phyloP scores from a whole-genome alignment of 2,329 filamentous ascomycete species.

The Ceratocystis destructans region DNA sequence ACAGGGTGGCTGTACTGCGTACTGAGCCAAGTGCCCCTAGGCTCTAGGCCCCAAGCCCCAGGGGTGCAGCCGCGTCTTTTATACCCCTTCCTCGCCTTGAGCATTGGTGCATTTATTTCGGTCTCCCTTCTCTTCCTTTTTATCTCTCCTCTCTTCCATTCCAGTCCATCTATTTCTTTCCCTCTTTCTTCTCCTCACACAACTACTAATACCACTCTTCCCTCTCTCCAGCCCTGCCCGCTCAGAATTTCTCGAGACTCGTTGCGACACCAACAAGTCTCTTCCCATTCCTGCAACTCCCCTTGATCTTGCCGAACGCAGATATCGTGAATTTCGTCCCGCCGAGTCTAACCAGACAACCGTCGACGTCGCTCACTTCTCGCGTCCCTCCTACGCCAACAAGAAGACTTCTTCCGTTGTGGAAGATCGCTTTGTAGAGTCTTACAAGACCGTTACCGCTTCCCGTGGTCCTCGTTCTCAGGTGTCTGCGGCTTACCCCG shows the following conservation, averaged over 20 bases:
- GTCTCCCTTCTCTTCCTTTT: constrained; percentile 2
- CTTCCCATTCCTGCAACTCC: constrained; percentile 35
- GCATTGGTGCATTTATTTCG: constrained; percentile 6
- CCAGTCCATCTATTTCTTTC: background rate
- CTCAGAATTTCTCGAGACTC: constrained; percentile 45
- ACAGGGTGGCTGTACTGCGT: constrained; percentile 12
- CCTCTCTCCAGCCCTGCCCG: constrained; percentile 24
- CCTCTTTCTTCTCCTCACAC: constrained; percentile 31
- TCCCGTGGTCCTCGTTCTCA: constrained; percentile 20
- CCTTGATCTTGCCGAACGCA: constrained; percentile 51
- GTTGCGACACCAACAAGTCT: constrained; percentile 49
- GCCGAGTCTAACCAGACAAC: constrained; percentile 32
- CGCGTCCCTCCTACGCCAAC: constrained; percentile 13
- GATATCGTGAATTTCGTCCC: constrained; percentile 42
- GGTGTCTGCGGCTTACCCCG: constrained; percentile 17
- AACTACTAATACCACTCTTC: constrained; percentile 19
- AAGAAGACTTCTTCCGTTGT: constrained; percentile 16
- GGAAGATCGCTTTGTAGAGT: constrained; percentile 21
- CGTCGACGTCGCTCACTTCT: constrained; percentile 23
- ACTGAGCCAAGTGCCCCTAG: background rate
- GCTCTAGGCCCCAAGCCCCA: background rate
- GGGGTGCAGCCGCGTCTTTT: constrained; percentile 13
- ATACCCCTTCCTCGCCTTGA: constrained; percentile 14
- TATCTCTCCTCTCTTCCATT: constrained; percentile 1
- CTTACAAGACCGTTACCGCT: constrained; percentile 25